These are phyloP conservation scores for Paxillus ammoniavirescens DNA, from an alignment of 768 basidiomycete genomes.

Conservation along the genomic window DNA sequence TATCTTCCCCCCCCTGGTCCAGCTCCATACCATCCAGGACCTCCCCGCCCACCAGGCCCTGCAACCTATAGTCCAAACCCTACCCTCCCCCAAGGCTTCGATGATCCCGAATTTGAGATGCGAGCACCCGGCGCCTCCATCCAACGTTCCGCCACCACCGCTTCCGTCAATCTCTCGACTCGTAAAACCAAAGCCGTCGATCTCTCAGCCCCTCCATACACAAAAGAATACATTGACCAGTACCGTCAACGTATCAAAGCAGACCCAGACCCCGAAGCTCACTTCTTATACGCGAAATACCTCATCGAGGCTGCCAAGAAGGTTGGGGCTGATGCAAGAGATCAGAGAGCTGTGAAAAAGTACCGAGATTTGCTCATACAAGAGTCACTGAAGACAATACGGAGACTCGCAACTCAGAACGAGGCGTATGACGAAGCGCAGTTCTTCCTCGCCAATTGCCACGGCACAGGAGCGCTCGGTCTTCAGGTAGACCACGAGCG, in stretches of 20 bases:
- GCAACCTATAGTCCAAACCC: slow-evolving; percentile 21
- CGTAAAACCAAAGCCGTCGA: slow-evolving; percentile 81
- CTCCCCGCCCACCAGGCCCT: slow-evolving; percentile 12
- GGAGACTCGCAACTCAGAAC: slow-evolving; percentile 88
- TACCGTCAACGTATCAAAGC: slow-evolving; percentile 96
- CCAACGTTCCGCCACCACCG: slow-evolving; percentile 55
- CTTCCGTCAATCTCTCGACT: slow-evolving; percentile 55
- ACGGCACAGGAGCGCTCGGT: slow-evolving; percentile 95
- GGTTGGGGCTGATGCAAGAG: slow-evolving; percentile 68
- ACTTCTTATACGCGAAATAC: slow-evolving; percentile 98
- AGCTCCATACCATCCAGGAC: slow-evolving; percentile 19
- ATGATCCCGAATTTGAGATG: slow-evolving; percentile 53
- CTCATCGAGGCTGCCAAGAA: slow-evolving; percentile 97
- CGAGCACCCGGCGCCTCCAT: slow-evolving; percentile 44
- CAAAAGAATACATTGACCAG: slow-evolving; percentile 95
- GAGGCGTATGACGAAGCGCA: slow-evolving; percentile 95
- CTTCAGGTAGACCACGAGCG: slow-evolving; percentile 96
- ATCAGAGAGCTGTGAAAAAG: slow-evolving; percentile 83
- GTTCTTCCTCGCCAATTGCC: slow-evolving; percentile 97
- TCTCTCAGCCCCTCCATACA: slow-evolving; percentile 80
- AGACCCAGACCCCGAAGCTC: slow-evolving; percentile 97
- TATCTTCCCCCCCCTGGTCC: slow-evolving; percentile 32
- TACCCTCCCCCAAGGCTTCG: slow-evolving; percentile 29
- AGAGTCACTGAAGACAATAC: slow-evolving; percentile 90
- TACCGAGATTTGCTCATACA: slow-evolving; percentile 85